phyloP scores from a whole-genome alignment of 805 yeast species.

The Metschnikowia matae region DNA sequence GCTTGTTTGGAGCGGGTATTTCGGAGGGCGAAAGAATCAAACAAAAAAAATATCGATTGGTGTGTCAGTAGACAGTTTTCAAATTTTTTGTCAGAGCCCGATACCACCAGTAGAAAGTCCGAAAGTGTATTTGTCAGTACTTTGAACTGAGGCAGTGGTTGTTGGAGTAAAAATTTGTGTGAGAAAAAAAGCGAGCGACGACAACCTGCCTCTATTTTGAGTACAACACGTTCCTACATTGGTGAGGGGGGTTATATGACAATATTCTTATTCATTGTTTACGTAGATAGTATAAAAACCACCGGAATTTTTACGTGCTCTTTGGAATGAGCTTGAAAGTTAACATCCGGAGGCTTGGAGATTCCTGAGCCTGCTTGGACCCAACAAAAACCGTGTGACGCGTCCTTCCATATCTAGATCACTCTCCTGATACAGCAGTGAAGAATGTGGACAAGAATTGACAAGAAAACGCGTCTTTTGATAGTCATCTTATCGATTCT shows the following conservation, averaged over 20 bases:
- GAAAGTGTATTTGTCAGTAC: background rate
- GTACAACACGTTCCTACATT: slow-evolving; percentile 18
- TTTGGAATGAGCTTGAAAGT: background rate
- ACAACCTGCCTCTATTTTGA: slow-evolving; percentile 15
- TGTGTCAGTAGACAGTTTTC: background rate
- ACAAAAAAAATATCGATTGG: background rate
- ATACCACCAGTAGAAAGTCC: background rate
- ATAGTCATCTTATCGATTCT: background rate
- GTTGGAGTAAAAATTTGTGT: slow-evolving; percentile 4
- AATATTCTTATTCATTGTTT: background rate
- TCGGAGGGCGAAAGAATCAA: background rate
- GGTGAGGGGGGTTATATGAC: background rate
- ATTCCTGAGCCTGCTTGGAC: background rate
- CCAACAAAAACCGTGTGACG: background rate
- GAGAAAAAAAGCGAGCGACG: slow-evolving; percentile 17
- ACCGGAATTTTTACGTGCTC: background rate
- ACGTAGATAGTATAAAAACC: background rate
- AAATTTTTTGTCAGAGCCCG: background rate
- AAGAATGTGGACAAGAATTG: background rate
- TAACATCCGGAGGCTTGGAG: background rate
- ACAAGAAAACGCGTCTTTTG: background rate
- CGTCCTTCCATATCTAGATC: background rate
- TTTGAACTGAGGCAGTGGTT: background rate
- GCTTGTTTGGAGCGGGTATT: background rate
- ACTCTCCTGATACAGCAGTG: background rate